Percentiles rank a stretch among this genome's conserved stretches.
Evolutionary conservation across 1,284 basidiomycete genomes (phyloP).

Genomic region (Peniophora sp.): DNA sequence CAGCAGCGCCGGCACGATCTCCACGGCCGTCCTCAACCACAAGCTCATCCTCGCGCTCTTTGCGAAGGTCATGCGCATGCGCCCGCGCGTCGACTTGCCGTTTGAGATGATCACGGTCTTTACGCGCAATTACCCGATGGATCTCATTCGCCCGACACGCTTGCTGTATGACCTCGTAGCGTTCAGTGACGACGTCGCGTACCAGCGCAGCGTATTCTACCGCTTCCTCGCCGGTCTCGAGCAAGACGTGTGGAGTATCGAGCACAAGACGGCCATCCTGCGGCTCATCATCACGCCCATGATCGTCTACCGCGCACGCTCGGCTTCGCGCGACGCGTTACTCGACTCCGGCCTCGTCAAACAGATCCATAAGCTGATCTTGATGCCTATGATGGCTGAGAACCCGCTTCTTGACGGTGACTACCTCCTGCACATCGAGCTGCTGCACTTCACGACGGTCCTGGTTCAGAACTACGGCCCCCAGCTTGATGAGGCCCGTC

Average conservation of each 20-base stretch:
- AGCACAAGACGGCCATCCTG: constrained; percentile 82
- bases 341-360: constrained; percentile 67
- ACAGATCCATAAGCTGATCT: constrained; percentile 68
- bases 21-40: constrained; percentile 47
- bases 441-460: constrained; percentile 86
- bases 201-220: constrained; percentile 78
- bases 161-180: constrained; percentile 90
- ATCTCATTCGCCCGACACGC: constrained; percentile 59
- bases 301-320: constrained; percentile 69
- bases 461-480: constrained; percentile 82
- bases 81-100: constrained; percentile 81
- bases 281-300: constrained; percentile 88
- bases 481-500: constrained; percentile 75
- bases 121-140: constrained; percentile 76
- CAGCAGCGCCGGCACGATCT: constrained; percentile 35
- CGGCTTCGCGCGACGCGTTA: constrained; percentile 44
- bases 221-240: constrained; percentile 86
- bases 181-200: constrained; percentile 49
- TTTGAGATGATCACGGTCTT: constrained; percentile 86
- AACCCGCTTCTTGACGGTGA: constrained; percentile 53
- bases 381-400: constrained; percentile 70
- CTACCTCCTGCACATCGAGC: constrained; percentile 84
- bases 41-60: constrained; percentile 71
- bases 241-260: constrained; percentile 57
- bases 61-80: constrained; percentile 59